Percentiles rank a stretch among this genome's conserved stretches.
These are phyloP conservation scores for Calonectria naviculata DNA, from an alignment of 2,329 filamentous ascomycete species.

Conservation along the genomic window DNA sequence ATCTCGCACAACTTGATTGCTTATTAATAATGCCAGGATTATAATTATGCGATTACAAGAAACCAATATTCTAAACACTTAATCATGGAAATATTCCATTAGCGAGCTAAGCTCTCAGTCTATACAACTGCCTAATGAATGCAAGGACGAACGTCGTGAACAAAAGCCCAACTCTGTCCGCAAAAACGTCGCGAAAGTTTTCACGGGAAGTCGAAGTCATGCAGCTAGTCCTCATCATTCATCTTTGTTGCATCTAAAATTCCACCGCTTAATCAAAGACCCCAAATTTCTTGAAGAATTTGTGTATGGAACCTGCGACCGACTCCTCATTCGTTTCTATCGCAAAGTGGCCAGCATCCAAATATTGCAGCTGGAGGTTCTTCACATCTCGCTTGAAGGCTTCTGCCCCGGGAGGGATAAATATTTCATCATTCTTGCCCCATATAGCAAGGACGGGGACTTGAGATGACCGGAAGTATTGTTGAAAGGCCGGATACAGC, in stretches of 20 bases:
- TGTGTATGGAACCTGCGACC: background rate
- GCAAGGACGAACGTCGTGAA: too few species aligned
- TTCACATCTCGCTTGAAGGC: background rate
- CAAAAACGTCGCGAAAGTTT: too few species aligned
- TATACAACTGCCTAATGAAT: too few species aligned
- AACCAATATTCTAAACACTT: too few species aligned
- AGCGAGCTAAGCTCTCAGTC: too few species aligned
- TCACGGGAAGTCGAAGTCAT: too few species aligned
- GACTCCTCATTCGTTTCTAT: constrained; percentile 5
- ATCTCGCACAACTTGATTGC: too few species aligned
- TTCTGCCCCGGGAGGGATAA: background rate
- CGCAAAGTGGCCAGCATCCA: constrained; percentile 8
- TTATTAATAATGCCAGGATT: background rate
- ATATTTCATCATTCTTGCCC: constrained; percentile 54
- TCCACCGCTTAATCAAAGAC: background rate
- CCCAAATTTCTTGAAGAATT: background rate
- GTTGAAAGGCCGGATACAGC: constrained; percentile 66
- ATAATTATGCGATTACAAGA: background rate
- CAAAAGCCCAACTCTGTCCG: too few species aligned
- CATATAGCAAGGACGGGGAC: constrained; percentile 68
- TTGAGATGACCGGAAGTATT: constrained; percentile 61
- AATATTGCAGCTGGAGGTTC: background rate
- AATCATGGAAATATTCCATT: too few species aligned
- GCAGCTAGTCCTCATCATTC: too few species aligned
- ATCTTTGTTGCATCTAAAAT: background rate